phyloP scores from a whole-genome alignment of 164 flowering plant species.

The Tetracentron sinense region DNA sequence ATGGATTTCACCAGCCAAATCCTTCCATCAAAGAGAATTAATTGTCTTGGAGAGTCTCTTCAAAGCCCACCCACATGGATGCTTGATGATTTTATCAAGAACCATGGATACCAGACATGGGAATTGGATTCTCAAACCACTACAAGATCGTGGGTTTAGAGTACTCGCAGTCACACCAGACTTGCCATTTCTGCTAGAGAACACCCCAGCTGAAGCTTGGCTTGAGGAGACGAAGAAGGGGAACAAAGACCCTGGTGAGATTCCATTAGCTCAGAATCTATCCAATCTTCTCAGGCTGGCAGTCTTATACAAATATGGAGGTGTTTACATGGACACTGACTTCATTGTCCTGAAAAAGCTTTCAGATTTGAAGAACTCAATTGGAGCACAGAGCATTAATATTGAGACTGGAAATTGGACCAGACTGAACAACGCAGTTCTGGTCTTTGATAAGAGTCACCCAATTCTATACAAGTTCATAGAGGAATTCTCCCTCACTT shows the following conservation, averaged over 20 bases:
- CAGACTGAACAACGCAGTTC: conserved; percentile 62
- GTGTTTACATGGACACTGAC: conserved; percentile 62
- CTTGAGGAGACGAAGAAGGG: conserved; percentile 38
- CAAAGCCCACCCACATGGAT: conserved; percentile 48
- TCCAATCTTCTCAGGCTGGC: conserved; percentile 63
- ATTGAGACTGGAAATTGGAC: conserved; percentile 40
- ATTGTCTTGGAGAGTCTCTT: conserved; percentile 47
- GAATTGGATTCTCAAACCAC: conserved; percentile 30
- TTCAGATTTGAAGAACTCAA: conserved; percentile 43
- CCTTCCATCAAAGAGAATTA: conserved; percentile 41
- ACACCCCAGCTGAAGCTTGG: conserved; percentile 59
- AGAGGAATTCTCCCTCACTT: conserved; percentile 50
- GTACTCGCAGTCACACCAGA: conserved; percentile 47
- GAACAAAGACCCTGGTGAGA: conserved; percentile 47
- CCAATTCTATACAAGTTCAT: conserved; percentile 50
- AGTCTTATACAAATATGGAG: conserved; percentile 58
- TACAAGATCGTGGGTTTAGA: conserved; percentile 27
- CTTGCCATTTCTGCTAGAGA: conserved; percentile 32
- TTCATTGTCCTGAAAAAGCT: conserved; percentile 47
- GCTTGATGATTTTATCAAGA: conserved; percentile 47
- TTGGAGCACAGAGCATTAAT: conserved; percentile 57
- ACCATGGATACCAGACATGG: conserved; percentile 47
- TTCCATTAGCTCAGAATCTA: conserved; percentile 58
- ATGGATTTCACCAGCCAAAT: conserved; percentile 47
- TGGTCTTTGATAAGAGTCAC: conserved; percentile 57